Evolutionary conservation across 148 eudicot genomes (phyloP).

Genomic region (Amaranthus hypochondriacus): DNA sequence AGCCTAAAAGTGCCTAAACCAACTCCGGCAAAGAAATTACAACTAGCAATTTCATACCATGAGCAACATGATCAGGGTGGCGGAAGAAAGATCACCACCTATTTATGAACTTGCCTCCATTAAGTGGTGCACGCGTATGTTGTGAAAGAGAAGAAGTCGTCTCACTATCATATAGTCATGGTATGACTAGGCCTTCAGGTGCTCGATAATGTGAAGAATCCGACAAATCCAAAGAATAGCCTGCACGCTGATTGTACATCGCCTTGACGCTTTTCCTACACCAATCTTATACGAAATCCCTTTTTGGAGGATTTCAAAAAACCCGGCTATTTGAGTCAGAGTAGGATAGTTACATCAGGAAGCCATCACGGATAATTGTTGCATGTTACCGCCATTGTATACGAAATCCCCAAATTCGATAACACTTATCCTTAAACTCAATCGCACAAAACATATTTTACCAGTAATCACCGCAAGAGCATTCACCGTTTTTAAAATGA

Average conservation of each 20-base stretch:
- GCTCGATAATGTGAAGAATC: neutral
- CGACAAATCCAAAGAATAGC: neutral
- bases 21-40: neutral
- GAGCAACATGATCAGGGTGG: neutral
- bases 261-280: neutral
- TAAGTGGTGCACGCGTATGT: constrained; percentile 4
- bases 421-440: neutral
- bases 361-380: constrained; percentile 1
- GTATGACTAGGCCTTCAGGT: neutral
- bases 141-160: neutral
- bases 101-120: neutral
- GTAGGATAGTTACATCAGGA: neutral
- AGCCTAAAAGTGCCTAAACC: neutral
- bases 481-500: constrained; percentile 79
- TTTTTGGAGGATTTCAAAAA: neutral
- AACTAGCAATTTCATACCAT: neutral
- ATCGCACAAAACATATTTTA: constrained; percentile 25
- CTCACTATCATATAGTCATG: constrained; percentile 1
- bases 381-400: neutral
- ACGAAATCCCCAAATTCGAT: neutral
- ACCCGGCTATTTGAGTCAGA: neutral
- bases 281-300: neutral
- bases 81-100: neutral
- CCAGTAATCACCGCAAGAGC: constrained; percentile 95
- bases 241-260: no score